Percentiles rank a stretch among this genome's conserved stretches.
phyloP scores from a whole-genome alignment of 163 green algal species.

The Scenedesmus sp. region DNA sequence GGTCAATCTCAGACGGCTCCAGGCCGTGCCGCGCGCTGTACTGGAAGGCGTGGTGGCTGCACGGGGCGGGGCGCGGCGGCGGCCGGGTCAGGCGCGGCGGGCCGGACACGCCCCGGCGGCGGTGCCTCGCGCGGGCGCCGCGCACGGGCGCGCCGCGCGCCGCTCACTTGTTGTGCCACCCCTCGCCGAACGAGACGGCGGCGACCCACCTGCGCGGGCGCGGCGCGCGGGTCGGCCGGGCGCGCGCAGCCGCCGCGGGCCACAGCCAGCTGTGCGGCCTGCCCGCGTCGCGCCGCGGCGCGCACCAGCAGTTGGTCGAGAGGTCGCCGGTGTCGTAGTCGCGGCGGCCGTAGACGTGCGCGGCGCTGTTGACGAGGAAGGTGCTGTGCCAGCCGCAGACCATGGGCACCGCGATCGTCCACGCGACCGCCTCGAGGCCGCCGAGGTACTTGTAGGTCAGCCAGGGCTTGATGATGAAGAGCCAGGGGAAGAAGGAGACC shows the following conservation, averaged over 20 bases:
- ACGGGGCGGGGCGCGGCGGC: too few relatives aligned
- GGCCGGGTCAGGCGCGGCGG: too few relatives aligned
- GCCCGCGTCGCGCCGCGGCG: too few relatives aligned
- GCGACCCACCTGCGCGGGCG: too few relatives aligned
- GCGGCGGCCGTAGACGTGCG: slow-evolving; percentile 70
- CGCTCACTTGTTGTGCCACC: slow-evolving; percentile 86
- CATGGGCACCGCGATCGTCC: slow-evolving; percentile 60
- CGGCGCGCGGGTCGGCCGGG: too few relatives aligned
- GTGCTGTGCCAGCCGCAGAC: slow-evolving; percentile 77
- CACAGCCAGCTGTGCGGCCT: too few relatives aligned
- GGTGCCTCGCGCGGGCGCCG: too few relatives aligned
- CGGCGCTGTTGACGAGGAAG: slow-evolving; percentile 72
- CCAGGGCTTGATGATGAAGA: slow-evolving; percentile 69
- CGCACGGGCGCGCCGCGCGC: too few relatives aligned
- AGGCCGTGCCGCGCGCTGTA: slow-evolving; percentile 73
- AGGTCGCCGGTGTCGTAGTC: slow-evolving; percentile 72
- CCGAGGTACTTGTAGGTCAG: slow-evolving; percentile 62
- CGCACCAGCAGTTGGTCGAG: slow-evolving; percentile 74
- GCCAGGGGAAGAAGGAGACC: slow-evolving; percentile 58
- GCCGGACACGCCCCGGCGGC: too few relatives aligned
- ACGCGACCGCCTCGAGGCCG: slow-evolving; percentile 51
- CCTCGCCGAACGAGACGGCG: slow-evolving; percentile 53
- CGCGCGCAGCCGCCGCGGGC: too few relatives aligned
- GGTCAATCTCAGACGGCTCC: slow-evolving; percentile 72
- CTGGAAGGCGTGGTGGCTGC: slow-evolving; percentile 73